Percentiles rank a stretch among this genome's conserved stretches.
phyloP scores from a whole-genome alignment of 1,139 yeast species.

The Blastobotrys proliferans region DNA sequence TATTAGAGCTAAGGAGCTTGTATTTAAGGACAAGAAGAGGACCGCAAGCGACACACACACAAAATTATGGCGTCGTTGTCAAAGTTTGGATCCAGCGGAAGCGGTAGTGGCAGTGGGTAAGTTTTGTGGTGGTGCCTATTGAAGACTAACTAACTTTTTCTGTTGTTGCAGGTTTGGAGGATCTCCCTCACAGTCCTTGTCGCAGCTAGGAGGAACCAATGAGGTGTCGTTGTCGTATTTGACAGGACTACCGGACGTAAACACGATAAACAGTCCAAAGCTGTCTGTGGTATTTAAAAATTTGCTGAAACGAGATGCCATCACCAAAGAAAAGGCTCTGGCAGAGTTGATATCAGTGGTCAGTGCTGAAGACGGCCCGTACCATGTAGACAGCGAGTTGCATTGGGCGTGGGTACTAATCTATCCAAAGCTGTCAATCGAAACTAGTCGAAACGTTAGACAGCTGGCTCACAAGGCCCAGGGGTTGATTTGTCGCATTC shows the following conservation, averaged over 20 bases:
- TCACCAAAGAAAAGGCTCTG: slow-evolving; percentile 79
- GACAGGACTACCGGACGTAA: slow-evolving; percentile 72
- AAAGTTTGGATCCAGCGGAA: slow-evolving; percentile 9
- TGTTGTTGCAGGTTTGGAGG: not conserved
- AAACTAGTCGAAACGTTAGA: slow-evolving; percentile 64
- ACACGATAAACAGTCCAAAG: slow-evolving; percentile 52
- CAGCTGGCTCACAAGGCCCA: slow-evolving; percentile 60
- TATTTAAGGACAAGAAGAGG: no score
- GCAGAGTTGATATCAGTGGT: slow-evolving; percentile 45
- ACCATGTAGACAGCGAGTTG: slow-evolving; percentile 42
- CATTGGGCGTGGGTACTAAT: slow-evolving; percentile 72
- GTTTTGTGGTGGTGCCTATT: slow-evolving; percentile 1
- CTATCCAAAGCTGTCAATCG: slow-evolving; percentile 74
- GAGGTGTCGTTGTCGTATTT: slow-evolving; percentile 71
- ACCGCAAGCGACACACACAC: no score
- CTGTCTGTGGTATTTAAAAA: slow-evolving; percentile 67
- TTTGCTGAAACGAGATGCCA: slow-evolving; percentile 70
- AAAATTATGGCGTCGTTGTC: no score
- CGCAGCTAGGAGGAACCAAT: slow-evolving; percentile 47
- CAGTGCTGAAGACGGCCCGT: slow-evolving; percentile 22
- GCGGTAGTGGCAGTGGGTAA: no score
- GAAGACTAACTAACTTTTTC: not conserved
- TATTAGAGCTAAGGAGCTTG: no score
- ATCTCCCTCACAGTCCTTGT: no score
- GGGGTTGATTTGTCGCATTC: slow-evolving; percentile 43